A percentile compares a stretch with the other conserved stretches of the same genome.
Conservation (phyloP, 2,329 filamentous ascomycete species). For the Botrytis elliptica region DNA sequence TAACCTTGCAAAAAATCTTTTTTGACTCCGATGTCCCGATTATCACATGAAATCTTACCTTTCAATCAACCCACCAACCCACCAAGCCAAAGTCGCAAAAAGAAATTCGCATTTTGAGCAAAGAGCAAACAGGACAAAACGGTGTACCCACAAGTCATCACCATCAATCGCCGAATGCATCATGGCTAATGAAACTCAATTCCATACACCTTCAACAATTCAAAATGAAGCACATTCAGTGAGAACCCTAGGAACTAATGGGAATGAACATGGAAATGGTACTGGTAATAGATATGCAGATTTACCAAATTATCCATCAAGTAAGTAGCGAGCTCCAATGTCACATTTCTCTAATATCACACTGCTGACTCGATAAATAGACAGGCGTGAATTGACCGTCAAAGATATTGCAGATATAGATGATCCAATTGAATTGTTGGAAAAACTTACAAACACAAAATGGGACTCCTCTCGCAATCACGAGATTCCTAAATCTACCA, state of each 20-base stretch:
- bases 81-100: conserved; percentile 15
- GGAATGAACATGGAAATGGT: conserved; percentile 18
- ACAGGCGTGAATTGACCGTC: conserved; percentile 20
- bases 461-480: conserved; percentile 26
- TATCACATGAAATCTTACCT: conserved; percentile 1
- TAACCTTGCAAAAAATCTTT: neutral
- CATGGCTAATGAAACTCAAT: conserved; percentile 15
- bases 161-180: neutral
- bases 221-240: neutral
- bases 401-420: conserved; percentile 28
- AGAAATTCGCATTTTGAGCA: conserved; percentile 9
- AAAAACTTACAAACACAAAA: conserved; percentile 32
- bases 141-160: conserved; percentile 5
- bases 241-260: conserved; percentile 8
- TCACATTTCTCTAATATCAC: conserved; percentile 20
- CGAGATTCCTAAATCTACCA: neutral
- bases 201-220: conserved; percentile 2
- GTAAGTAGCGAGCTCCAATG: conserved; percentile 12
- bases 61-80: conserved; percentile 14
- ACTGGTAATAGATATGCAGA: conserved; percentile 25
- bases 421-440: conserved; percentile 33
- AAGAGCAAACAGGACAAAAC: conserved; percentile 19
- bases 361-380: conserved; percentile 28
- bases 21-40: neutral
- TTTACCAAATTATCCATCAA: conserved; percentile 1